A percentile compares a stretch with the other conserved stretches of the same genome.
phyloP scores from a whole-genome alignment of 2,329 filamentous ascomycete species.

The Neonectria sp. region DNA sequence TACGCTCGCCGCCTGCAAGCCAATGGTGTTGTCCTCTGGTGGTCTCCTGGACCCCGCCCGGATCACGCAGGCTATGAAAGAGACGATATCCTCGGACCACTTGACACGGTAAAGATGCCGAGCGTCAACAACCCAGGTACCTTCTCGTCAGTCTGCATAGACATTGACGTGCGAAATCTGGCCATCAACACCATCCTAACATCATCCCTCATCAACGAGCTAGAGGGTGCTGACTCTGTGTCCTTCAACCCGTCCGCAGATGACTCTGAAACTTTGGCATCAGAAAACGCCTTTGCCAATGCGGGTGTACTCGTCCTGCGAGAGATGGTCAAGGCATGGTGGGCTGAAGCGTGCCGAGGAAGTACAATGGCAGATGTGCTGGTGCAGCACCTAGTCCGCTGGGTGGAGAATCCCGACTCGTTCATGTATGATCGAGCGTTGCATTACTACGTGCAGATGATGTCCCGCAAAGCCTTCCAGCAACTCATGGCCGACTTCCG shows the following conservation, averaged over 20 bases:
- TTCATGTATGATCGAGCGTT: slow-evolving; percentile 96
- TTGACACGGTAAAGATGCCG: slow-evolving; percentile 93
- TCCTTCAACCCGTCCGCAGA: slow-evolving; percentile 77
- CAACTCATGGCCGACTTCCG: slow-evolving; percentile 98
- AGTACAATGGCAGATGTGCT: slow-evolving; percentile 97
- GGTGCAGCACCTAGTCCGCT: slow-evolving; percentile 96
- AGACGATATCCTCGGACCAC: slow-evolving; percentile 86
- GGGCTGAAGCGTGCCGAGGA: slow-evolving; percentile 91
- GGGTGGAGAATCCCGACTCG: slow-evolving; percentile 94
- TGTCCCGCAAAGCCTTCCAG: slow-evolving; percentile 97
- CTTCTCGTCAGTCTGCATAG: slow-evolving; percentile 96
- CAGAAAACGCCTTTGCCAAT: slow-evolving; percentile 93
- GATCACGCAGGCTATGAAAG: slow-evolving; percentile 97
- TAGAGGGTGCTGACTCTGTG: slow-evolving; percentile 90
- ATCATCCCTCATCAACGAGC: slow-evolving; percentile 95
- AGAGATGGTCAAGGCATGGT: slow-evolving; percentile 99
- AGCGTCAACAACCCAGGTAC: slow-evolving; percentile 93
- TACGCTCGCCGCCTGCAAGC: slow-evolving; percentile 92
- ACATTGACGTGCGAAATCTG: slow-evolving; percentile 93
- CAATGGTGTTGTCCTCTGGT: slow-evolving; percentile 97
- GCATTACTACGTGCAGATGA: slow-evolving; percentile 98
- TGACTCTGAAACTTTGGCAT: slow-evolving; percentile 73
- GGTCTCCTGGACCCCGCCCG: slow-evolving; percentile 88
- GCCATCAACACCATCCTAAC: slow-evolving; percentile 98
- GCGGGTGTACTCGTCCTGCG: slow-evolving; percentile 91